Evolutionary conservation across 805 yeast species (phyloP), one percentile per base, ranked within the genome.

Genomic region (Scheffersomyces amazonensis): DNA sequence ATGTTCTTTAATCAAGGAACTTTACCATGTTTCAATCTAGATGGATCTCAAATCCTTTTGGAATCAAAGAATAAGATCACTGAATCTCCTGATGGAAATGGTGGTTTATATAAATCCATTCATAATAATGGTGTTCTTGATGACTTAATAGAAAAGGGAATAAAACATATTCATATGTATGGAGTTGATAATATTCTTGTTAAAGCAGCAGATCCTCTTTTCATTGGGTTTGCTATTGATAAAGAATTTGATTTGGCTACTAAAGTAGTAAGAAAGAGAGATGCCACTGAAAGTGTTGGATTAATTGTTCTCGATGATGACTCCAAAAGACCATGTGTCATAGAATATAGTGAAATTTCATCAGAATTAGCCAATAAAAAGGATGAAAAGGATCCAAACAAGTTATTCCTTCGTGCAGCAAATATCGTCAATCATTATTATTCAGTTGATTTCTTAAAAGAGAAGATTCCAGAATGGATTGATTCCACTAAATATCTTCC

Each of bases 341-440:
- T 93, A 50, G 99, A 93, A 62, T 93, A 93, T 65, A 83, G 95
- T 28, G 99, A 93, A 64, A 88, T 93, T 44, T 73, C 88, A 7
- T 55, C 67, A 22, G 90, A 84, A 48, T 71, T 90, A 53, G 83
- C 91, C 16, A 78, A 78, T 52, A 80, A 78, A 43, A 64, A 63
- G 19, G 93, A 84, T 46, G 73, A 75, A 1, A 59, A 72, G 18
- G 84, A 81, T 13, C 22, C 48, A 5, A 35, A 51, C 33, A 69
- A 82, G 43, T 72, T 93, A 42, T 76, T 76, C 47, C 76, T 88
- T 50, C 77, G 98, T 50, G 96, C 98, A 3, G 99, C 96, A 18
- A 93, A 93, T 63, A 93, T 93, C 47, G 99, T 93, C 39, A 93
- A 93, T 60, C 99, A 93, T 64, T 93, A 90, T 64, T 93, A 91